These are phyloP conservation scores for Apiotrichum veenhuisii DNA, from an alignment of 1,284 basidiomycete genomes.

Conservation along the genomic window DNA sequence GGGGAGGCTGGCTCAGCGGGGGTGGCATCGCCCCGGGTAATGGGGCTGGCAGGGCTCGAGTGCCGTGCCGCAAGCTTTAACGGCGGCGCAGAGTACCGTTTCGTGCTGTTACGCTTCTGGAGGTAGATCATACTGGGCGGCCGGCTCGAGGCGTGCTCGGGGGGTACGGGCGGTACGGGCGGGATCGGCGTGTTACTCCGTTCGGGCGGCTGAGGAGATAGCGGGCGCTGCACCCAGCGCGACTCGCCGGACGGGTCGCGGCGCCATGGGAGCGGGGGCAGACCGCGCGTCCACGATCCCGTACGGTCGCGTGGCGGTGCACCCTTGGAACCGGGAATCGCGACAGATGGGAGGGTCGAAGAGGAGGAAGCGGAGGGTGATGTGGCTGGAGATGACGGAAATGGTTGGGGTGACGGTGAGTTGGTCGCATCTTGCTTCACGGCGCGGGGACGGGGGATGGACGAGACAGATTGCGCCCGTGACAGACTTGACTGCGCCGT, in stretches of 20 bases:
- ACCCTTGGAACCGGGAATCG: background rate
- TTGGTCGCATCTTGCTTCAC: background rate
- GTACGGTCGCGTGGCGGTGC: background rate
- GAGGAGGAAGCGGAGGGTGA: background rate
- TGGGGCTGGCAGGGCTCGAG: background rate
- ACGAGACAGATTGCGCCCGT: background rate
- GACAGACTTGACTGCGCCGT: too few species aligned
- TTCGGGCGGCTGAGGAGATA: background rate
- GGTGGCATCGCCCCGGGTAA: too few species aligned
- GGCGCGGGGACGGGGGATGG: background rate
- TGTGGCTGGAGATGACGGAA: background rate
- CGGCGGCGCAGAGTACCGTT: background rate
- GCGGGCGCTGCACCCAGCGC: constrained; percentile 16
- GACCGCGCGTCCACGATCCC: background rate
- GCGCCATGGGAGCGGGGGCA: constrained; percentile 16
- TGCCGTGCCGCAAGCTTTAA: background rate
- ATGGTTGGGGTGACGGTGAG: background rate
- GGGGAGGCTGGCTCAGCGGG: too few species aligned
- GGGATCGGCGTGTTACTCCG: background rate
- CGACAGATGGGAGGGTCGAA: background rate
- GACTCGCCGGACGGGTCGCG: constrained; percentile 4
- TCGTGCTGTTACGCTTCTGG: background rate
- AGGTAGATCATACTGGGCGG: background rate
- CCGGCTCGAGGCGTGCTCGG: constrained; percentile 1
- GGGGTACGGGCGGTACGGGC: background rate